Evolutionary conservation across 768 basidiomycete species (phyloP), one percentile per base, ranked within the genome.

Genomic region (Daedalea quercina): DNA sequence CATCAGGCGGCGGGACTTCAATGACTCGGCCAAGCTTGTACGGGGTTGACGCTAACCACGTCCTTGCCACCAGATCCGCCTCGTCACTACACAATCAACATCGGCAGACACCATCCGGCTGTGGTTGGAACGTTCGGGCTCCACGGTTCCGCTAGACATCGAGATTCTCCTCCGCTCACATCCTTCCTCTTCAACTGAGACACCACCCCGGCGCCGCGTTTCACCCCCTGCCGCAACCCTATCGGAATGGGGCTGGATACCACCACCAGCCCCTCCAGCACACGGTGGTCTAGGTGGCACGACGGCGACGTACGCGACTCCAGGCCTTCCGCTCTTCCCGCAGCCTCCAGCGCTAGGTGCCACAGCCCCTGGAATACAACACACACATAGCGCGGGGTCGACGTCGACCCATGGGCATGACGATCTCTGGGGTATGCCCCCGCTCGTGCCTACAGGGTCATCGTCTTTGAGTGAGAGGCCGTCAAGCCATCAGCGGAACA

Each of bases 41-140:
- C n/a, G n/a, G n/a, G n/a, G n/a, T n/a, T n/a, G n/a, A n/a, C n/a
- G n/a, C n/a, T n/a, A n/a, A n/a, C n/a, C n/a, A n/a, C n/a, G 19
- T 40, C 15, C 17, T 15, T 22, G 44, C 9, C 17, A 7, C 40
- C 65, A 87, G 86, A 87, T 90, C 59, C 85, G 86, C 19, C 78
- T 90, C 40, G 71, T 83, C 42, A 87, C 87, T 20, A 83, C 78
- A 25, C 84, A 82, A 54, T 73, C 78, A 37, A 73, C 84, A 9
- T 86, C 87, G 25, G 79, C 88, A 24, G 88, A 91, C 62, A 88
- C 84, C 4, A 79, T 91, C 46, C 83, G 89, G 8, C 75, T 91
- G 11, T 91, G 89, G 88, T 75, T 91, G 0, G 87, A 90, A 65
- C 82, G 88, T 24, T 85, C 89, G 12, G 89, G 89, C 17, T 70